A percentile compares a stretch with the other conserved stretches of the same genome.
These are phyloP conservation scores for Fusarium sambucinum DNA, from an alignment of 2,329 filamentous ascomycete species.

Conservation along the genomic window DNA sequence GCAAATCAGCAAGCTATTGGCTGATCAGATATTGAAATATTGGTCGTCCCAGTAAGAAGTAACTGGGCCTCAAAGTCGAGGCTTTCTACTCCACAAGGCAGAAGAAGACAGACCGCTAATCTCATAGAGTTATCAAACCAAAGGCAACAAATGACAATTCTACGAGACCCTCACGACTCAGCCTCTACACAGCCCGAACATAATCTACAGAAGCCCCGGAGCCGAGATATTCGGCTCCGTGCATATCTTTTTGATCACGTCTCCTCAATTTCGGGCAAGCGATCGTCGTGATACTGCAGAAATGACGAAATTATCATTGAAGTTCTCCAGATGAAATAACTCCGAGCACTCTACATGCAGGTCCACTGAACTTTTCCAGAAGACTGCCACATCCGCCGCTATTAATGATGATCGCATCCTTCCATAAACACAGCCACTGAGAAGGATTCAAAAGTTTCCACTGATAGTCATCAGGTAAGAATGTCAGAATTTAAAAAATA, in stretches of 20 bases:
- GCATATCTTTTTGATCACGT: constrained; percentile 5
- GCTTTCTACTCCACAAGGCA: constrained; percentile 22
- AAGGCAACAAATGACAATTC: not conserved
- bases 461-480: not conserved
- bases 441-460: constrained; percentile 1
- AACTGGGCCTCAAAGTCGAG: constrained; percentile 17
- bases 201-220: not conserved
- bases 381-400: not conserved
- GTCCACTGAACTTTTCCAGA: constrained; percentile 14
- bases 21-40: not conserved
- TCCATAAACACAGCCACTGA: constrained; percentile 17
- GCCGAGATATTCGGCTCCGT: constrained; percentile 31
- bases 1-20: not conserved
- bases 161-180: constrained; percentile 2
- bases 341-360: not conserved
- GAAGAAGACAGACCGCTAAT: constrained; percentile 21
- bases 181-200: constrained; percentile 31
- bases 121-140: not conserved
- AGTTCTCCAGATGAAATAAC: constrained; percentile 2
- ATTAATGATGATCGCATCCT: not conserved
- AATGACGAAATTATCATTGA: constrained; percentile 15
- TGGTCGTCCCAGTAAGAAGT: not conserved
- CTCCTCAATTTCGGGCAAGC: constrained; percentile 1
- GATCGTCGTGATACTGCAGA: constrained; percentile 8
- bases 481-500: not conserved